Base-by-base conservation (phyloP, 148 eudicot genomes). In the Cornus florida region DNA sequence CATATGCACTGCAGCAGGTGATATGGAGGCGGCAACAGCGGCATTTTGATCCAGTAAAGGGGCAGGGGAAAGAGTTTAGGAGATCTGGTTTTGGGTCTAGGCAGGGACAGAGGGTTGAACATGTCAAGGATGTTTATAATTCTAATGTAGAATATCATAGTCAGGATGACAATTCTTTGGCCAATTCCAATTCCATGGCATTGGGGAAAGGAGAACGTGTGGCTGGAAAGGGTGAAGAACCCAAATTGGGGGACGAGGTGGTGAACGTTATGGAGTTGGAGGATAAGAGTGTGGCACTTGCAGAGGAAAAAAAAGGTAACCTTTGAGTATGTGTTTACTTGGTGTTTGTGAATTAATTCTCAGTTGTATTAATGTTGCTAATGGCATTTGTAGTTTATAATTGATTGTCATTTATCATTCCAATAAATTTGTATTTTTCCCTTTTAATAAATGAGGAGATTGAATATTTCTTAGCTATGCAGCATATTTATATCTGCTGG, bases 1-100 rank as follows among this genome's bases (percentile, higher is more conserved):
- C 75, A 23, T 46, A 76, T 59, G 83, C 91, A 17, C 75, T 90
- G 76, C 89, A 90, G 69, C 88, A 90, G 78, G 93, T 78, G 76
- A 64, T 82, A 4, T 86, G 84, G 90, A 87, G 78, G 90, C 78
- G 83, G 78, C 86, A 83, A 32, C 78, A 43, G 8, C 48, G 48
- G 67, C 33, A 65, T 77, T 76, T 22, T 2, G 85, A 86, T n/a
- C 83, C 46, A 46, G 76, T 66, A 20, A 86, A 76, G 88, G 80
- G 43, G 78, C 14, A 73, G 0, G 84, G 77, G 67, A 85, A 84
- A 77, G 92, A 87, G 70, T 87, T 82, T 68, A 88, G 69, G 88
- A 84, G 90, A 81, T 83, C 80, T 74, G 82, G 86, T 68, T 31
- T 64, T 74, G 82, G 84, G 84, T 67, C 67, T 59, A 80, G 86